Evolutionary conservation across 1,284 basidiomycete species (phyloP), one percentile per base, ranked within the genome.

Genomic region (Ustilago loliicola): DNA sequence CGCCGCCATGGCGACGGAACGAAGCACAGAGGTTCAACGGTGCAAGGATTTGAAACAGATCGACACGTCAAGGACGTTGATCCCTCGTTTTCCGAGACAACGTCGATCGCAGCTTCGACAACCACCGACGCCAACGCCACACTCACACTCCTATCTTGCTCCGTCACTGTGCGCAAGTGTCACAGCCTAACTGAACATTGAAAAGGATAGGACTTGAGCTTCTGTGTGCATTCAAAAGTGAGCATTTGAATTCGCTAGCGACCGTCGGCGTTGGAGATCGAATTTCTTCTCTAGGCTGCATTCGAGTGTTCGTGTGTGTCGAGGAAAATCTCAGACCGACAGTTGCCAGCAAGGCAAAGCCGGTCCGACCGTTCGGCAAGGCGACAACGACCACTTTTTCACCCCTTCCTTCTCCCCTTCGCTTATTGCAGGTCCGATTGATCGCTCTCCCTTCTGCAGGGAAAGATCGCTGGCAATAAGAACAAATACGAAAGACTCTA

Each of bases 181-280:
- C 3, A 38, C 8, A 10, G 36, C 32, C 17, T n/a, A n/a, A n/a
- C 36, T 10, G 36, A 15, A 6, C 42, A 10, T 45, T 45, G 42
- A 21, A 40, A 19, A 40, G 38, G 7, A 17, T n/a, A 17, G 38
- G 2, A 40, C 11, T 19, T 19, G 17, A 40, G 13, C 38, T 40
- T 40, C 32, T 40, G 11, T 17, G 38, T 2, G 38, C 17, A 5
- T 34, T 11, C 32, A 11, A 34, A 34, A 11, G 11, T 34, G 32
- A 40, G 38, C 38, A 40, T 13, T 40, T 40, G 38, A 19, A 40
- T 17, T 40, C 38, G 17, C 9, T 11, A 27, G 55, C 56, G 48
- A 45, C 60, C 45, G 61, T 63, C 61, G 56, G 55, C 60, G 48
- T 68, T 60, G 66, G 66, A 68, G 55, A 9, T 61, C 17, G 55